Evolutionary conservation across 257 asterid genomes (phyloP), one percentile per base, ranked within the genome.

Genomic region (Phtheirospermum japonicum): DNA sequence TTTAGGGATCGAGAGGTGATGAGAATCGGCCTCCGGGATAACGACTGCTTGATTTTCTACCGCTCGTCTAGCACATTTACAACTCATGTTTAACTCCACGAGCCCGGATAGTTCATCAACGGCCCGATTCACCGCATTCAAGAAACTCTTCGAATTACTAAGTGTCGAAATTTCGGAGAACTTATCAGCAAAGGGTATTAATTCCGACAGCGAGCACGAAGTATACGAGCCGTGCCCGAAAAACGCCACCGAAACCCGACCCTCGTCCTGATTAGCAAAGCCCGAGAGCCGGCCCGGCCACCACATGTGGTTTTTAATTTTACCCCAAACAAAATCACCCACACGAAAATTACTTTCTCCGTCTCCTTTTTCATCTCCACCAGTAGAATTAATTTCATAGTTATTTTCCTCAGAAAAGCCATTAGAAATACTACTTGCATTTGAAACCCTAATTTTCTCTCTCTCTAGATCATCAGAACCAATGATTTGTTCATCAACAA

Each of bases 231-330:
- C 73, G 59, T 82, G n/a, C n/a, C n/a, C 88, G 16, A 83, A 84
- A 7, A 77, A 77, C 6, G 72, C 79, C 50, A 77, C 82, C 33
- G 69, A 37, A 56, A 69, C 42, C 45, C 85, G 80, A 36, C 79
- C 92, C 16, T 63, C 80, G 56, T 75, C 80, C 34, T 46, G 66
- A n/a, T n/a, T n/a, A n/a, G n/a, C n/a, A n/a, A n/a, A n/a, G 61
- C 83, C 85, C 72, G 82, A 82, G 16, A 90, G 70, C 72, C 80
- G 88, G 9, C 96, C 96, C 0, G 97, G 97, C 95, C 95, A 90
- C 96, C 96, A 87, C 60, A 85, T 95, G 63, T 88, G 72, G 13
- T 16, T 16, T 67, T 65, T 90, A 43, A 87, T 80, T 80, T 90
- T 85, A 12, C 89, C 83, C 83, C 80, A 74, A 48, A 78, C 77